A percentile compares a stretch with the other conserved stretches of the same genome.
These are phyloP conservation scores for Lachnellula occidentalis DNA, from an alignment of 2,329 filamentous ascomycete genomes.

Conservation along the genomic window DNA sequence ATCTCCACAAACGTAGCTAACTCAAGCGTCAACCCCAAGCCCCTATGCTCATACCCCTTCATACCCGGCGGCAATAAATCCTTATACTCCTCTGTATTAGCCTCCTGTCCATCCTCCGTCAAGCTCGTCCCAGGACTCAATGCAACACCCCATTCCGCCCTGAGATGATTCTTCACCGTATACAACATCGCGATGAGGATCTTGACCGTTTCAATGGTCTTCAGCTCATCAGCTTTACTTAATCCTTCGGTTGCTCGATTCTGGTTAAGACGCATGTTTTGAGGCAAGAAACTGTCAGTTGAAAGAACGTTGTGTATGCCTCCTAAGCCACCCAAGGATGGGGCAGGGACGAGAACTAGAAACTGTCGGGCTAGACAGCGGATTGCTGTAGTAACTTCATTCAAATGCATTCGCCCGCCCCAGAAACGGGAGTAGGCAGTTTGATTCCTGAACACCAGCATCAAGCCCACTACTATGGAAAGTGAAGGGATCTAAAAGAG, in stretches of 20 bases:
- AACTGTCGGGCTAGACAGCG: slow-evolving; percentile 54
- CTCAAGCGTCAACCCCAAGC: slow-evolving; percentile 54
- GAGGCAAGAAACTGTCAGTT: slow-evolving; percentile 19
- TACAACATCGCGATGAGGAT: slow-evolving; percentile 57
- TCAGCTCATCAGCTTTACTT: slow-evolving; percentile 28
- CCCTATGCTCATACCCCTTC: slow-evolving; percentile 51
- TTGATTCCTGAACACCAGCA: slow-evolving; percentile 62
- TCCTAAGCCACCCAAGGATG: slow-evolving; percentile 15
- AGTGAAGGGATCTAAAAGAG: slow-evolving; percentile 48
- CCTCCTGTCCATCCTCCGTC: slow-evolving; percentile 29
- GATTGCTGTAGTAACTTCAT: slow-evolving; percentile 50
- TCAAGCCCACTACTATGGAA: slow-evolving; percentile 60
- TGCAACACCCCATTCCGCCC: slow-evolving; percentile 54
- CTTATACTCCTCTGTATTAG: slow-evolving; percentile 42
- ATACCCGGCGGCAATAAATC: slow-evolving; percentile 45
- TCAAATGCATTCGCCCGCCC: slow-evolving; percentile 53
- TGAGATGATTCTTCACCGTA: slow-evolving; percentile 58
- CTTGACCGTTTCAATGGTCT: slow-evolving; percentile 52
- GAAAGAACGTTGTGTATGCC: slow-evolving; percentile 18
- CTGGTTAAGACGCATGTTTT: slow-evolving; percentile 6
- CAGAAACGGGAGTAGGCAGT: slow-evolving; percentile 44
- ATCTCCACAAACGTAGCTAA: slow-evolving; percentile 54
- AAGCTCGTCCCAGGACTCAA: slow-evolving; percentile 25
- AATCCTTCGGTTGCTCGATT: slow-evolving; percentile 2
- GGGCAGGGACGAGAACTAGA: slow-evolving; percentile 34